Evolutionary conservation across 495 filamentous ascomycete species (phyloP), one percentile per base, ranked within the genome.

Genomic region (Hypomontagnella submonticulosa): DNA sequence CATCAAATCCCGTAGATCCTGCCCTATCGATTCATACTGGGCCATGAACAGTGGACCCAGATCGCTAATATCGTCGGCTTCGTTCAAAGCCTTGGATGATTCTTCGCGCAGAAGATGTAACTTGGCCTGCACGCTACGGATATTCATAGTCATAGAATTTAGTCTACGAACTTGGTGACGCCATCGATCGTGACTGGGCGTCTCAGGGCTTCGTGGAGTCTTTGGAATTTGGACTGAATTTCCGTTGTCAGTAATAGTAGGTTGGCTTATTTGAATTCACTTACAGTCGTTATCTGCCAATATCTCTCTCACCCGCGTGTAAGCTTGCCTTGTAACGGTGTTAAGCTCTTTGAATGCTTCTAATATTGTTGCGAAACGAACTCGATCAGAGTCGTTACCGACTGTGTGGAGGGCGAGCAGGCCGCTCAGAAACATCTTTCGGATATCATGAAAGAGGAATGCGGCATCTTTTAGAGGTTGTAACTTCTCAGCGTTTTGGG

Each of bases 11-110:
- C 87, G 87, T 33, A 99, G 84, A 73, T 99, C 95, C 42, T 86
- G 81, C 5, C 95, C 95, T 63, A 99, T 94, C 13, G 92, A 93
- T 20, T 99, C 95, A 73, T 98, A 98, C 71, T 97, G 95, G 23
- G 88, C 76, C 77, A 96, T 88, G 20, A 98, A 85, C 53, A 84
- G 87, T 2, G 86, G 80, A 8, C 90, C 91, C 33, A 96, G 83
- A 57, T 93, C 87, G 15, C 85, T 84, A 3, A 90, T 77, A 64
- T 95, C 89, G 42, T 89, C 87, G 5, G 90, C 83, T 64, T 88
- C 87, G 67, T 92, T 89, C 15, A 96, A 78, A 49, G 86, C 85
- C 63, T 85, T 85, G 66, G 90, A 89, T 4, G 92, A 92, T 75
- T 97, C 92, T 76, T 99, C 95, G 33, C 93, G 88, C 42, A 97